Base-by-base conservation (phyloP, 2,329 filamentous ascomycete species). In the Didymellaceae sp. region DNA sequence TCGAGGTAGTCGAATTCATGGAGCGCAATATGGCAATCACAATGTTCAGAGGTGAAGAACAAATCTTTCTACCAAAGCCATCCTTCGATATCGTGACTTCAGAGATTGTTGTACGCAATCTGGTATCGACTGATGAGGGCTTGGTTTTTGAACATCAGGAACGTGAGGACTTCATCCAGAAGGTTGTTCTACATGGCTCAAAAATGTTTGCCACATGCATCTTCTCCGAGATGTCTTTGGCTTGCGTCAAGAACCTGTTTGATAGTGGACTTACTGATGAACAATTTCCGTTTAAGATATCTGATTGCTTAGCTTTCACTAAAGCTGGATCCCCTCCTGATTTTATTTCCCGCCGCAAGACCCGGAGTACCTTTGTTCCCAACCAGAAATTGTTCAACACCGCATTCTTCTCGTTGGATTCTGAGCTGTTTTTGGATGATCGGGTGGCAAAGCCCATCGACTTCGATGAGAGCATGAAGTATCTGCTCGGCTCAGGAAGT, bases 121-220 rank as follows among this genome's bases (percentile, higher is more conserved):
- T 45, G 1, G 18, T 40, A 4, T 10, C 9, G 0, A 32, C 22
- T 1, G 34, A 46, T 2, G 21, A 21, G 0, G 7, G 26, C 1
- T 2, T 34, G 17, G 20, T 10, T 5, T 5, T 51, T 0, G 24
- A 11, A 2, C 7, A 21, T 7, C 4, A 22, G 1, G 40, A 28
- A 8, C 6, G 14, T 7, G 28, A 44, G 1, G 14, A n/a, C 1
- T 32, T 50, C 4, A 28, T 34, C 1, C 20, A 22, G 5, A n/a
- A 21, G 8, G n/a, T 51, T 0, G 6, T 11, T 6, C 5, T 1
- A 1, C 5, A 30, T 2, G 46, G 46, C 2, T 22, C 17, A 1
- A 45, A 51, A 5, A 28, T 51, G 11, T 51, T 44, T 21, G 40
- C 34, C 9, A 51, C 47, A 1, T 51, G 47, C 14, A 5, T 51